Evolutionary conservation across 192 early-diverging fungal species (phyloP), one percentile per base, ranked within the genome.

Genomic region (Podila verticillata): DNA sequence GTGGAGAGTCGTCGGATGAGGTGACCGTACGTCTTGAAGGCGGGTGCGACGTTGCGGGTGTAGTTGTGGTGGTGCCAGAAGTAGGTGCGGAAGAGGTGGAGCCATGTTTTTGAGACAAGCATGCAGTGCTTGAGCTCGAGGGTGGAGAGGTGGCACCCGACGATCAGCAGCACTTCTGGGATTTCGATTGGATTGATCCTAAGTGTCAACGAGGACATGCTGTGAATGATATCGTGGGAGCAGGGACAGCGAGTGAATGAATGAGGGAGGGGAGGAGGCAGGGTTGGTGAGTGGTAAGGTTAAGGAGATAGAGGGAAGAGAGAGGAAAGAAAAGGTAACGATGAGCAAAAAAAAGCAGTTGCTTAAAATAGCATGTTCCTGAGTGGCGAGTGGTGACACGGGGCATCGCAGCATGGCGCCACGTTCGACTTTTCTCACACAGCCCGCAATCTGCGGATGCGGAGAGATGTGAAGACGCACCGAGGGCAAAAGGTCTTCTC

Each of bases 31-130:
- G 61, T 35, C 9, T 62, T 64, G 20, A 78, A 34, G 17, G 60
- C 2, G 15, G 63, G 74, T 6, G 61, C 44, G 5, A 57, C 63
- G 12, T 48, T 13, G n/a, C 48, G 68, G 30, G 30, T 61, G 30
- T 59, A 78, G 28, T 49, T 8, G 48, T 70, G 66, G 22, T 70
- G 56, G 57, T 65, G 20, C 74, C 74, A 78, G 49, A 20, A 56
- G 48, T 61, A 70, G 6, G 48, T 48, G 3, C 57, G 48, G 24
- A 78, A 78, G 68, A 78, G 48, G 19, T n/a, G 9, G 57, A 22
- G n/a, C 68, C 68, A 78, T 3, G 47, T 28, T 8, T 31, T 26
- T 24, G 68, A 78, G 63, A 78, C 74, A 22, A 78, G 68, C 68
- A 78, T 70, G 35, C 74, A 78, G 1, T 57, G 15, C 29, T 70